phyloP scores from a whole-genome alignment of 805 yeast species.

The Priceomyces castillae region DNA sequence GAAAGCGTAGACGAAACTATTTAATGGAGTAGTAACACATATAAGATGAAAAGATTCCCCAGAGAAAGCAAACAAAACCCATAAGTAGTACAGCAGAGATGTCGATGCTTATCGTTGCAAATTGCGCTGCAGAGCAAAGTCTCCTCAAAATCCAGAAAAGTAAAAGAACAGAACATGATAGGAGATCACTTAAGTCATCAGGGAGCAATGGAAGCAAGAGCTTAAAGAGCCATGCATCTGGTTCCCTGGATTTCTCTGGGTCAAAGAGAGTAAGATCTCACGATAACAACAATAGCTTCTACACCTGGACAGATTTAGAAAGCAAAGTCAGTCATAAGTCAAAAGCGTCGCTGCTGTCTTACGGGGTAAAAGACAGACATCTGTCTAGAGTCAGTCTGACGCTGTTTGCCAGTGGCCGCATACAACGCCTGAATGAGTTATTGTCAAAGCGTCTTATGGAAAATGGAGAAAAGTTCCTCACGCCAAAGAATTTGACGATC shows the following conservation, averaged over 20 bases:
- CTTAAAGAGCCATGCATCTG: neutral
- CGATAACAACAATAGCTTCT: neutral
- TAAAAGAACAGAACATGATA: neutral
- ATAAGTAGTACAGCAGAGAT: neutral
- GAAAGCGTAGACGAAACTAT: no score
- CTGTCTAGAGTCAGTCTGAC: neutral
- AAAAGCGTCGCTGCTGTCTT: neutral
- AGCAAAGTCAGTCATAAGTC: neutral
- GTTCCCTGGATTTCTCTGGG: neutral
- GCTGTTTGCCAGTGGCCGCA: neutral
- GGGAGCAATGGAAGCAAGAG: neutral
- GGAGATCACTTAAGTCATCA: neutral
- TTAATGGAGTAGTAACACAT: neutral
- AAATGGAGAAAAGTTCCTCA: constrained; percentile 1
- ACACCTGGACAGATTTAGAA: neutral
- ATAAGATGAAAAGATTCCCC: neutral
- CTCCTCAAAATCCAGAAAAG: neutral
- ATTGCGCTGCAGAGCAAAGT: neutral
- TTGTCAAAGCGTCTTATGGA: neutral
- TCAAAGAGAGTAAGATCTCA: neutral
- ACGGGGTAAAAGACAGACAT: neutral
- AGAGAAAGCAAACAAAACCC: neutral
- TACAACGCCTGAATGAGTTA: neutral
- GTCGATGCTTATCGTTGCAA: constrained; percentile 1
- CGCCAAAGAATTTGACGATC: neutral